phyloP scores from a whole-genome alignment of 1,284 basidiomycete genomes.

The Puccinia polysora region DNA sequence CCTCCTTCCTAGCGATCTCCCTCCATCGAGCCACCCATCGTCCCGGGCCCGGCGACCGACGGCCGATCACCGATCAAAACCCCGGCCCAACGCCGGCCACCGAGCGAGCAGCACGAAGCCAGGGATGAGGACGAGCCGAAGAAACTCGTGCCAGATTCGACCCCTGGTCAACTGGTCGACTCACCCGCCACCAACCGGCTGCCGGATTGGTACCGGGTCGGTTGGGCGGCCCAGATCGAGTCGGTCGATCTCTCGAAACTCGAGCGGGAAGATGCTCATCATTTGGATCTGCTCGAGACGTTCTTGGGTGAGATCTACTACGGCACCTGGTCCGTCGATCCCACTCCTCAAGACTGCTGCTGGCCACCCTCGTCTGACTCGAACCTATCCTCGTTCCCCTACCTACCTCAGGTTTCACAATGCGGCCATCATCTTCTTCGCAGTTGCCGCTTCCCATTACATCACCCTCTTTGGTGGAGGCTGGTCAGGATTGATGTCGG shows the following conservation, averaged over 20 bases:
- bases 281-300: constrained; percentile 14
- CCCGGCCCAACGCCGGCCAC: too few relatives aligned
- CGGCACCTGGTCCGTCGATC: constrained; percentile 34
- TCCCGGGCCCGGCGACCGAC: too few relatives aligned
- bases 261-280: constrained; percentile 49
- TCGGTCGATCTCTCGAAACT: constrained; percentile 50
- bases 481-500: constrained; percentile 73
- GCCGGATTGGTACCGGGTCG: constrained; percentile 78
- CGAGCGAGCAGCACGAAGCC: too few relatives aligned
- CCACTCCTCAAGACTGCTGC: neutral
- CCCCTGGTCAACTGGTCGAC: neutral
- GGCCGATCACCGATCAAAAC: too few relatives aligned
- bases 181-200: neutral
- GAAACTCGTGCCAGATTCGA: neutral
- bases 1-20: too few relatives aligned
- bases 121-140: too few relatives aligned
- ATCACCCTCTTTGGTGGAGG: constrained; percentile 73
- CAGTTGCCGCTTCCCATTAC: constrained; percentile 75
- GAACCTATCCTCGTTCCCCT: constrained; percentile 58
- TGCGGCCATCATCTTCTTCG: constrained; percentile 59
- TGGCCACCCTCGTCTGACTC: constrained; percentile 56
- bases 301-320: constrained; percentile 37
- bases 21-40: too few relatives aligned
- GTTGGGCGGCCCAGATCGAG: constrained; percentile 63
- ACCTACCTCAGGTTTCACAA: constrained; percentile 58